A percentile compares a stretch with the other conserved stretches of the same genome.
phyloP scores from a whole-genome alignment of 2,329 filamentous ascomycete species.

The Leptographium flavum region DNA sequence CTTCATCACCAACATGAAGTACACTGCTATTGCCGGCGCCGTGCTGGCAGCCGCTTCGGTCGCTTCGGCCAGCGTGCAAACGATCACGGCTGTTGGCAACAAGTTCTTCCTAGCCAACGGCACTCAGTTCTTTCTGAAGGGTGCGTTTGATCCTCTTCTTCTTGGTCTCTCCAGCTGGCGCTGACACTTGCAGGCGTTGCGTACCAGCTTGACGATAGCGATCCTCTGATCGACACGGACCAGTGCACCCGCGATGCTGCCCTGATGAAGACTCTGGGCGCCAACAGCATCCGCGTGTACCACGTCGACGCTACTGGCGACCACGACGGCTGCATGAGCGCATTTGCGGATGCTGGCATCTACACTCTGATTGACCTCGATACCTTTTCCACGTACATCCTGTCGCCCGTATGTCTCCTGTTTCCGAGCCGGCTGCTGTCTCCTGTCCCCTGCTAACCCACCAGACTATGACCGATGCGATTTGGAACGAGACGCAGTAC shows the following conservation, averaged over 20 bases:
- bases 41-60: constrained; percentile 16
- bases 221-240: constrained; percentile 60
- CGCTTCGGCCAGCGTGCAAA: constrained; percentile 21
- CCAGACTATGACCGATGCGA: constrained; percentile 42
- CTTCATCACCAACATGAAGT: constrained; percentile 21
- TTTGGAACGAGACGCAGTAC: constrained; percentile 62
- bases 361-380: constrained; percentile 78
- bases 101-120: constrained; percentile 79
- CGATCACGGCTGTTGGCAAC: constrained; percentile 47
- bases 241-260: constrained; percentile 65
- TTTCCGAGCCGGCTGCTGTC: constrained; percentile 6
- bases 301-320: constrained; percentile 61
- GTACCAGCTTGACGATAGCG: constrained; percentile 49
- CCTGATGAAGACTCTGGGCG: constrained; percentile 67
- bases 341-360: constrained; percentile 66
- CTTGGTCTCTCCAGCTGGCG: not conserved
- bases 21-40: constrained; percentile 18
- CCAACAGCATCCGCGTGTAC: constrained; percentile 78
- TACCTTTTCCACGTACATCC: constrained; percentile 55
- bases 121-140: constrained; percentile 73
- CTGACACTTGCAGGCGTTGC: constrained; percentile 46
- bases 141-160: constrained; percentile 24
- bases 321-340: constrained; percentile 69
- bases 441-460: not conserved
- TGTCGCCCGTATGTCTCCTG: constrained; percentile 31